Base-by-base conservation (phyloP, 768 basidiomycete genomes). In the Agaricus sinodeliciosus region DNA sequence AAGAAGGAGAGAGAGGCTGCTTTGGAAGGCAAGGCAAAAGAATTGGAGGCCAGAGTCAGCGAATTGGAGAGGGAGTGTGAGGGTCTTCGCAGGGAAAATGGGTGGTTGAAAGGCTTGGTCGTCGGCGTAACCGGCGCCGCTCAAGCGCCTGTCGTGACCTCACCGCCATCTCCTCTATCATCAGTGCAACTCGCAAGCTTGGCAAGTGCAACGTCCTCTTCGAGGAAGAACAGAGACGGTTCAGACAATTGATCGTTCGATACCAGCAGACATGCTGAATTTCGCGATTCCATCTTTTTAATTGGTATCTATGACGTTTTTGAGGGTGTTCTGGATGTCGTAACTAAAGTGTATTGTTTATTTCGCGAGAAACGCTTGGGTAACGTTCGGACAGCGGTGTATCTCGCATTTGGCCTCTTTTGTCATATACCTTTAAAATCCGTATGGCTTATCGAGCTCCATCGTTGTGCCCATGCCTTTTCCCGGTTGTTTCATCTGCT, bases 1-100 rank as follows among this genome's bases (percentile, higher is more conserved):
- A 96, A 96, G 77, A 96, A 96, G 74, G 91, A 94, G 69, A 78
- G 94, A 12, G 94, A 96, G 70, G 85, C 82, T 2, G 93, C 94
- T 13, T 73, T 95, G 18, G 94, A 95, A 69, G 78, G 76, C 40
- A 84, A 82, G 61, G 82, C 88, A 13, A 92, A 91, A 71, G 91
- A 94, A 63, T 76, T 95, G 13, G 88, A 92, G 63, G 72, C 72
- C 0, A 80, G 85, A 48, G 90, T 94, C 12, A 75, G 70, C 50
- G 89, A 89, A 61, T 76, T 96, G 12, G 94, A 96, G 72, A 80
- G 87, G 66, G 92, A 95, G 68, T 94, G 94, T 67, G 93, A 95
- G 67, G 83, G 80, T 0, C 74, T 94, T 46, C 75, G 90, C 44
- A 76, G 89, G 54, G 93, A 96, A 72, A 96, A 96, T 61, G 87